Base-by-base conservation (phyloP, 1,139 yeast genomes). In the Sugiyamaella sp. region DNA sequence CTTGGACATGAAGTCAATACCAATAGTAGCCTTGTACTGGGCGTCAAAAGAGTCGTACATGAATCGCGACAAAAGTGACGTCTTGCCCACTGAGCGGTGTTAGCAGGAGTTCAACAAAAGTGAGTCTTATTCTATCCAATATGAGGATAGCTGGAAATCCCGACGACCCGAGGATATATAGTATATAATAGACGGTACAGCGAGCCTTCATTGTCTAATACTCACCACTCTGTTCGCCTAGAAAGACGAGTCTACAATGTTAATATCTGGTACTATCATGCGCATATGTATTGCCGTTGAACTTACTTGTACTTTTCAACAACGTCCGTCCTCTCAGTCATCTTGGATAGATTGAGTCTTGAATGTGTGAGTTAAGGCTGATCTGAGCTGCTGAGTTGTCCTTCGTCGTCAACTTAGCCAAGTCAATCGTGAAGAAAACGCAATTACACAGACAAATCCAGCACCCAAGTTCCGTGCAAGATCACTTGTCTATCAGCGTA, bases 41-140 rank as follows among this genome's bases (percentile, higher is more conserved):
- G 95, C 95, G 70, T 93, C 97, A 69, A 93, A 93, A n/a, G 97
- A 88, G 68, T 93, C 98, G 70, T 93, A 91, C 98, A 93, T 93
- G 74, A 93, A 93, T 60, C 99, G 77, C 17, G 99, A 90, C 63
- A 93, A 88, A 57, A 93, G 79, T 5, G 98, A 91, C 6, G 99
- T 93, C 71, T 93, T 93, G 40, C 99, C 99, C 48, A 93, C 93
- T 75, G 45, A n/a, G n/a, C n/a, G 41, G 38, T 9, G 44, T 45
- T 29, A 22, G 39, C n/a, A n/a, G n/a, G n/a, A n/a, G n/a, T n/a
- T n/a, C n/a, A n/a, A n/a, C n/a, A n/a, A n/a, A n/a, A n/a, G n/a
- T n/a, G n/a, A n/a, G n/a, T n/a, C n/a, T n/a, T n/a, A n/a, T n/a
- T n/a, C n/a, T n/a, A n/a, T n/a, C n/a, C n/a, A n/a, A n/a, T n/a